Base-by-base conservation (phyloP, 306 rosid genomes). In the Hippophae gyantsensis region DNA sequence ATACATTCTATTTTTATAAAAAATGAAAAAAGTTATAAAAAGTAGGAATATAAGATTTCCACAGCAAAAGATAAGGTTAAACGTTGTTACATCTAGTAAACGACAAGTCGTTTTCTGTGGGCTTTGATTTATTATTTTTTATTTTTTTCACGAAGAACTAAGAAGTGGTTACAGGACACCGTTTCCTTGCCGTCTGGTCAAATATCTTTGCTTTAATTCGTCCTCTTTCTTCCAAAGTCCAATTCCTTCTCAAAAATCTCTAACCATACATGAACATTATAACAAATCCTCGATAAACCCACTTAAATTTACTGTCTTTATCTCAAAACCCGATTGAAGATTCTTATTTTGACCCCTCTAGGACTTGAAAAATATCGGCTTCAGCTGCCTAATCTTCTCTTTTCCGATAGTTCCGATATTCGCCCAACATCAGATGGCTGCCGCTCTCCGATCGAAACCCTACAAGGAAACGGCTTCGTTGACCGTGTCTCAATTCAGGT, bases 391-490 rank as follows among this genome's bases (percentile, higher is more conserved):
- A 14, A 56, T 42, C 44, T 13, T 8, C 72, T 49, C 6, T 9
- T 45, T 52, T 46, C 66, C 70, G 47, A 11, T 45, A 26, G 8
- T 32, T 60, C 56, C 13, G 12, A 54, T 13, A 12, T 10, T 52
- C 42, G 43, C 58, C 13, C 69, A 73, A 7, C 7, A 52, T 10
- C 32, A 6, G 69, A 74, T 81, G 85, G 92, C 92, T 43, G 85
- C 93, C 1, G 86, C 82, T 11, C 78, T 93, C 74, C 76, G 99
- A 78, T 80, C 88, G 13, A 93, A 84, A 55, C 68, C 82, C 66
- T 65, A 72, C 70, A 81, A 67, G 58, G 86, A 81, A 48, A 70
- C 85, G 32, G 85, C 89, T 9, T 75, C 79, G 41, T 61, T 83
- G 3, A 63, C 86, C 0, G 62, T 75, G 0, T 72, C 79, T 23